Base-by-base conservation (phyloP, 2,329 filamentous ascomycete genomes). In the Leptographium radiaticola region DNA sequence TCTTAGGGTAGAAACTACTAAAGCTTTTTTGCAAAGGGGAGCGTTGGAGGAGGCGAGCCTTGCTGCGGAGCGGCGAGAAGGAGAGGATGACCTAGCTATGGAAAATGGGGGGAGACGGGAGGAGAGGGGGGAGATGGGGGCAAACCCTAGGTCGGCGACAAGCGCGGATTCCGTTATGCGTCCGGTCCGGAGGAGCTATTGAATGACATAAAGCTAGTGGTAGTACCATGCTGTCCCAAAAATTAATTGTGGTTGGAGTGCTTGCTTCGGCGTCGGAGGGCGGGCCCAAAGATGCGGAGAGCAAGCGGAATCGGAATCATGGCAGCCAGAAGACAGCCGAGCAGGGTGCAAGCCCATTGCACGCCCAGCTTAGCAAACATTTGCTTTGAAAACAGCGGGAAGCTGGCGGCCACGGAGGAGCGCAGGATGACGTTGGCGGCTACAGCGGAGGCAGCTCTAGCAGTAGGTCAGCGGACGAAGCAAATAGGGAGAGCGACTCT, bases 391-490 rank as follows among this genome's bases (percentile, higher is more conserved):
- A 69, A 68, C 10, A 69, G 60, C 1, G 67, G 67, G 45, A 69
- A 69, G 9, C 62, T 61, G 4, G 65, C 65, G 18, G 63, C 67
- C 2, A 68, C 59, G 6, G 63, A 57, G 1, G 68, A 68, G 25
- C 67, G 66, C 15, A 69, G 60, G 31, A 69, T 66, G 2, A 66
- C 68, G 51, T 67, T 69, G 12, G 66, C 66, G 20, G 68, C 67
- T 38, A 68, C 65, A 4, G 66, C 62, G 38, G 67, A 69, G 6
- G 68, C 66, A 16, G 65, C 66, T 31, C 65, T 69, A 52, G 6
- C 25, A 25, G 11, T 5, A 47, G n/a, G 46, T 38, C 18, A 51
- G 49, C n/a, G 31, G 47, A 10, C 20, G 12, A 45, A 8, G 25
- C 12, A 36, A 44, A 16, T 47, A 55, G 10, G 10, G 38, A n/a